These are phyloP conservation scores for Arabidopsis thaliana DNA, from an alignment of 345 rosid species.

Conservation along the genomic window DNA sequence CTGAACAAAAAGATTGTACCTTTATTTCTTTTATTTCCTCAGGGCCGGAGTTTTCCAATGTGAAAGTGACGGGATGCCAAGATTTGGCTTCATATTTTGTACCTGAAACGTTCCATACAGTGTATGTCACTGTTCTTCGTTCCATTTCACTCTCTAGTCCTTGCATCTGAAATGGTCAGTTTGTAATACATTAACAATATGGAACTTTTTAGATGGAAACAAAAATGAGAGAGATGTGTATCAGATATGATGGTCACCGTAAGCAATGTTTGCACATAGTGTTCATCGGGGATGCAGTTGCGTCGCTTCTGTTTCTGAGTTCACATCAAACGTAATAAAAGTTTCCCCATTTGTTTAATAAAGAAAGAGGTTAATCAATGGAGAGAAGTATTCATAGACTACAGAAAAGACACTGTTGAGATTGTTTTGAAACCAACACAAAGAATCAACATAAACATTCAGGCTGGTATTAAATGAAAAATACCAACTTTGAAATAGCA, in stretches of 20 bases:
- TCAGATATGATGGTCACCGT: conserved; percentile 56
- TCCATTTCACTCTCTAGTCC: conserved; percentile 81
- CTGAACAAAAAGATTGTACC: conserved; percentile 47
- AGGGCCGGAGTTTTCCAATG: conserved; percentile 62
- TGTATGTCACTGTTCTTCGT: conserved; percentile 85
- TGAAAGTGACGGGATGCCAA: conserved; percentile 92
- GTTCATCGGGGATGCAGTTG: conserved; percentile 90
- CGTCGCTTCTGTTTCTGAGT: conserved; percentile 62
- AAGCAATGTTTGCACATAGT: conserved; percentile 77
- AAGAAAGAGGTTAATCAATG: conserved; percentile 5
- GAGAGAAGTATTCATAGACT: conserved; percentile 9
- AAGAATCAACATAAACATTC: conserved; percentile 3
- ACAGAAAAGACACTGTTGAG: not conserved
- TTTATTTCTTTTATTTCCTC: conserved; percentile 64
- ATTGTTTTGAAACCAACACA: conserved; percentile 6
- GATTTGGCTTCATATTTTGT: conserved; percentile 63
- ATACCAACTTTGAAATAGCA: conserved; percentile 10
- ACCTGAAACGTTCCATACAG: conserved; percentile 75
- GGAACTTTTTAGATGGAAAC: conserved; percentile 10
- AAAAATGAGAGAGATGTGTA: not conserved
- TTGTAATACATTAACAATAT: not conserved
- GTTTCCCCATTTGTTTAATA: not conserved
- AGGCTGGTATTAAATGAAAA: conserved; percentile 27
- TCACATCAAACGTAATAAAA: conserved; percentile 26
- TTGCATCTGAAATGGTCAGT: conserved; percentile 56